Percentiles rank a stretch among this genome's conserved stretches.
Evolutionary conservation across 2,329 filamentous ascomycete genomes (phyloP).

Genomic region (Arthrinium puccinioides): DNA sequence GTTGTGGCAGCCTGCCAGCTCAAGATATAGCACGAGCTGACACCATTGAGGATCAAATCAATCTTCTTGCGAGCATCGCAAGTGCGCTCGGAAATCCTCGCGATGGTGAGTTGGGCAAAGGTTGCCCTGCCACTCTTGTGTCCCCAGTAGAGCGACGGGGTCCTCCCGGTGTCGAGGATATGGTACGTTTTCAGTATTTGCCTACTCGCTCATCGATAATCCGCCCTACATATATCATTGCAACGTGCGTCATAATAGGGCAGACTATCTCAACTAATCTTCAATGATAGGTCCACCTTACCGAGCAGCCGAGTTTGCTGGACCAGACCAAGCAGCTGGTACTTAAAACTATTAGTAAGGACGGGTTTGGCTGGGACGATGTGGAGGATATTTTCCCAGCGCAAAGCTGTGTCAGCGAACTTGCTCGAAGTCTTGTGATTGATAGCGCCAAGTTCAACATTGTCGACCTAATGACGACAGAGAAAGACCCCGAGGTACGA

Average conservation of each 20-base stretch:
- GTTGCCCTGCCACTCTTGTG: too few species aligned
- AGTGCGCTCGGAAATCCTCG: background rate
- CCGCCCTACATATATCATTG: background rate
- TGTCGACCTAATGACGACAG: background rate
- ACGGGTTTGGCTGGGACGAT: background rate
- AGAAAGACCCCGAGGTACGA: background rate
- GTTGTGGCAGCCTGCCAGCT: background rate
- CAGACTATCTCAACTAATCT: background rate
- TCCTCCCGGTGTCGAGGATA: constrained; percentile 7
- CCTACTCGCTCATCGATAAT: background rate
- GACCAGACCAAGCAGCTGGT: background rate
- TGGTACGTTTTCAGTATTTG: constrained; percentile 4
- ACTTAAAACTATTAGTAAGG: background rate
- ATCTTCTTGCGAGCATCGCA: constrained; percentile 2
- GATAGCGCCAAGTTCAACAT: background rate
- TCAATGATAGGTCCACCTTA: background rate
- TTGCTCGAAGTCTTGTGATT: background rate
- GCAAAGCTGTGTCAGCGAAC: background rate
- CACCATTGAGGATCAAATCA: constrained; percentile 9
- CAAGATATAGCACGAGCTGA: constrained; percentile 2
- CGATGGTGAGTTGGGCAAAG: background rate
- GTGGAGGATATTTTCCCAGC: background rate
- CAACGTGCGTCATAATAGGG: background rate
- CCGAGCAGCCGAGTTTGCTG: background rate
- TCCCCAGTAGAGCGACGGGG: constrained; percentile 1